Percentiles rank a stretch among this genome's conserved stretches.
These are phyloP conservation scores for Pseudogymnoascus sp. DNA, from an alignment of 2,329 filamentous ascomycete species.

Conservation along the genomic window DNA sequence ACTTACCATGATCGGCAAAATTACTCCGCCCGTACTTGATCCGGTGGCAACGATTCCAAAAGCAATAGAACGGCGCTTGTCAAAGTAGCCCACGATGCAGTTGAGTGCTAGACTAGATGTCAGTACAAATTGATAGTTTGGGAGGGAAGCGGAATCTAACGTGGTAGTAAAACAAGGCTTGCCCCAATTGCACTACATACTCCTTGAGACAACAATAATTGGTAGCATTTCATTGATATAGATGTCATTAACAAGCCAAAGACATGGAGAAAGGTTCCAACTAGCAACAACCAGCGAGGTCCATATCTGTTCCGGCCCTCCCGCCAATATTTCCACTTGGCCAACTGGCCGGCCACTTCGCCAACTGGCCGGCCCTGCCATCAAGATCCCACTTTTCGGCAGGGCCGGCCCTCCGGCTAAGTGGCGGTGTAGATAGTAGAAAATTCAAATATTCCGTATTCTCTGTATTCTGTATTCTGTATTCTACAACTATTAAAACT, in stretches of 20 bases:
- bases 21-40: slow-evolving; percentile 41
- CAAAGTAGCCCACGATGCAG: slow-evolving; percentile 22
- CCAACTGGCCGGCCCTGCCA: too few species aligned
- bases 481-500: too few species aligned
- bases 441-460: too few species aligned
- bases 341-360: too few species aligned
- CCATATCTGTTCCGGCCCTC: too few species aligned
- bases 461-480: too few species aligned
- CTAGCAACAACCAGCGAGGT: slow-evolving; percentile 42
- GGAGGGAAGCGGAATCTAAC: not conserved
- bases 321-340: too few species aligned
- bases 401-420: too few species aligned
- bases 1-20: slow-evolving; percentile 51
- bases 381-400: too few species aligned
- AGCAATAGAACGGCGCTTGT: slow-evolving; percentile 32
- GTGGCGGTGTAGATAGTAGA: too few species aligned
- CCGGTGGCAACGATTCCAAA: slow-evolving; percentile 38
- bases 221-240: slow-evolving; percentile 29
- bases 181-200: slow-evolving; percentile 34
- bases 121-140: not conserved
- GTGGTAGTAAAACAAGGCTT: slow-evolving; percentile 29
- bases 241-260: slow-evolving; percentile 30
- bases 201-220: slow-evolving; percentile 33
- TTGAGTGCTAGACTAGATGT: slow-evolving; percentile 29
- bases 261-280: slow-evolving; percentile 23